A percentile compares a stretch with the other conserved stretches of the same genome.
phyloP scores from a whole-genome alignment of 148 eudicot species.

The Oxyria digyna region DNA sequence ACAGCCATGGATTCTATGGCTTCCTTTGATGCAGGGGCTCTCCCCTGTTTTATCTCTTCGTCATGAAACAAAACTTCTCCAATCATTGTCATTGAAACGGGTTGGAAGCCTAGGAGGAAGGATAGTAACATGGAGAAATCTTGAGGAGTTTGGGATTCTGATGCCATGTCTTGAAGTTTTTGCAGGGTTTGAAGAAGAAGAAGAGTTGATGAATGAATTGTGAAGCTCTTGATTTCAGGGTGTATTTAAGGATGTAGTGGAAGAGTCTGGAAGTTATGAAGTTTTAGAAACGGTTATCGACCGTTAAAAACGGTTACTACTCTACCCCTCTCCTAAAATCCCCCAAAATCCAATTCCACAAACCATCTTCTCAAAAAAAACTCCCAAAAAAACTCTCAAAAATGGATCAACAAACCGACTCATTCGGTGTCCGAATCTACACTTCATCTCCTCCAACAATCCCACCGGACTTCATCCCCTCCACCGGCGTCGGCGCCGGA shows the following conservation, averaged over 20 bases:
- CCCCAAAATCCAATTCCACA: background rate
- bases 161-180: too few species aligned
- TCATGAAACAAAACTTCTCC: background rate
- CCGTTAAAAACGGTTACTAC: background rate
- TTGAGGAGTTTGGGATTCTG: too few species aligned
- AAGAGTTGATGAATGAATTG: too few species aligned
- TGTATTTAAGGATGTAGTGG: too few species aligned
- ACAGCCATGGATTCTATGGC: slow-evolving; percentile 41
- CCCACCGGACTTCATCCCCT: background rate
- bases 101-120: background rate
- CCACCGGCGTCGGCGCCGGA: background rate
- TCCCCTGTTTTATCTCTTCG: slow-evolving; percentile 31
- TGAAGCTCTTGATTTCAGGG: too few species aligned
- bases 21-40: slow-evolving; percentile 50
- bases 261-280: too few species aligned
- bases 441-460: slow-evolving; percentile 23
- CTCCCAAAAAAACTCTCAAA: too few species aligned
- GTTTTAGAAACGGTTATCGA: background rate
- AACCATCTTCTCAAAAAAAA: background rate
- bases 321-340: background rate
- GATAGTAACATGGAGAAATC: background rate
- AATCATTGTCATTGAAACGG: background rate
- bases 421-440: slow-evolving; percentile 61
- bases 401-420: slow-evolving; percentile 18
- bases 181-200: too few species aligned